A percentile compares a stretch with the other conserved stretches of the same genome.
phyloP scores from a whole-genome alignment of 2,329 filamentous ascomycete genomes.

The Endocalyx cinctus region DNA sequence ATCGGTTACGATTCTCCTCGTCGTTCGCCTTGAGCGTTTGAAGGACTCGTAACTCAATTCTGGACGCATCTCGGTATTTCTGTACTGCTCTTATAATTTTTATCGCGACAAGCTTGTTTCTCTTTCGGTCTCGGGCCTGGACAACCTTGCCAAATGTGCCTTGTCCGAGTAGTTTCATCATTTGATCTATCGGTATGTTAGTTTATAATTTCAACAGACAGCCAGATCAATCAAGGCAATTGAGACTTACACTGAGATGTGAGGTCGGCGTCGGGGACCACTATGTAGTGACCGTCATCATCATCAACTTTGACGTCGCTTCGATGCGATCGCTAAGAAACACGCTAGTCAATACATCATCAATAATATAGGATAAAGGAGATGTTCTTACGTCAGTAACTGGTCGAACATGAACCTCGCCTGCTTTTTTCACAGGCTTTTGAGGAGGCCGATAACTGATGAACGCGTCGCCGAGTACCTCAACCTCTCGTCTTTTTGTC shows the following conservation, averaged over 20 bases:
- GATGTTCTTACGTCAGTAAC: conserved; percentile 55
- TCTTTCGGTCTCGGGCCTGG: conserved; percentile 76
- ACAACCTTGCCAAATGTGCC: conserved; percentile 99
- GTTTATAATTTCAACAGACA: too few species aligned
- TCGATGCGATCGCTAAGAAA: conserved; percentile 30
- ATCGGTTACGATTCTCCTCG: conserved; percentile 85
- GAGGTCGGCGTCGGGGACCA: conserved; percentile 78
- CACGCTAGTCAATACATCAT: conserved; percentile 9
- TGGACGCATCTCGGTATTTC: conserved; percentile 93
- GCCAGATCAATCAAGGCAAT: too few species aligned
- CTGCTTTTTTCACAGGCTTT: conserved; percentile 84
- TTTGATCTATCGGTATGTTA: conserved; percentile 60
- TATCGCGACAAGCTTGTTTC: conserved; percentile 78
- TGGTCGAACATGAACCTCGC: conserved; percentile 64
- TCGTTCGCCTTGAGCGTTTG: conserved; percentile 92
- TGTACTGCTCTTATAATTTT: conserved; percentile 98
- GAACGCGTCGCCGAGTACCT: conserved; percentile 65
- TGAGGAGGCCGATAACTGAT: conserved; percentile 81
- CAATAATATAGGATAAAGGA: not conserved
- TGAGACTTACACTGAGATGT: conserved; percentile 83
- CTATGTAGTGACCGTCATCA: conserved; percentile 95
- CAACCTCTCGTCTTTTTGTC: conserved; percentile 71
- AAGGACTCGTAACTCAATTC: conserved; percentile 89
- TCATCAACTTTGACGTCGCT: conserved; percentile 77
- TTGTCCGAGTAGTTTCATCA: conserved; percentile 85